Evolutionary conservation across 805 yeast species (phyloP).

Genomic region (Candida caryicola): DNA sequence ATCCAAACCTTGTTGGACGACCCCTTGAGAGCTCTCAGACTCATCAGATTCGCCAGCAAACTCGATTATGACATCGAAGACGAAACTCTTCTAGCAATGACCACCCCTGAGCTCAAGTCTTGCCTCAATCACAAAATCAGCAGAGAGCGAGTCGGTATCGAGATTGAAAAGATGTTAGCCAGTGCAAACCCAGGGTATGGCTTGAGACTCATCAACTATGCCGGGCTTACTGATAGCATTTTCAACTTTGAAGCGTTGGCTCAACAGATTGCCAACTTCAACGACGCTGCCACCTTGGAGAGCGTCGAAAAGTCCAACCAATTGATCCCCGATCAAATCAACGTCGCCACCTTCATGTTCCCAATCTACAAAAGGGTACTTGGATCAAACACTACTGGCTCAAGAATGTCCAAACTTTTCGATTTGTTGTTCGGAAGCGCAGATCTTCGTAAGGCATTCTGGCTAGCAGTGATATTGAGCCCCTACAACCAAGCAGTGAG

Average conservation of each 20-base stretch:
- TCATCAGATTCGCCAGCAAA: slow-evolving; percentile 82
- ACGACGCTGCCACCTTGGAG: slow-evolving; percentile 13
- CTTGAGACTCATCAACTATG: slow-evolving; percentile 52
- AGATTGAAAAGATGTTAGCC: slow-evolving; percentile 72
- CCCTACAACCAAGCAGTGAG: slow-evolving; percentile 46
- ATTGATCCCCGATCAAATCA: slow-evolving; percentile 16
- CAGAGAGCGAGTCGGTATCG: slow-evolving; percentile 86
- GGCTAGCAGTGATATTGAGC: slow-evolving; percentile 49
- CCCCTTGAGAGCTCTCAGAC: slow-evolving; percentile 83
- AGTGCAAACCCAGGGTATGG: slow-evolving; percentile 65
- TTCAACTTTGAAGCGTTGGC: slow-evolving; percentile 40
- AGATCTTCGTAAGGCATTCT: slow-evolving; percentile 29
- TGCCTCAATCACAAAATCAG: slow-evolving; percentile 75
- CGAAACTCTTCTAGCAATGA: slow-evolving; percentile 65
- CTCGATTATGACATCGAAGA: slow-evolving; percentile 65
- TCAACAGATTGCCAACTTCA: slow-evolving; percentile 15
- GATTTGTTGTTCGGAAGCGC: not conserved
- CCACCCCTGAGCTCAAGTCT: slow-evolving; percentile 48
- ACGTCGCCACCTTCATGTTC: slow-evolving; percentile 21
- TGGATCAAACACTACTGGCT: not conserved
- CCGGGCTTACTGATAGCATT: slow-evolving; percentile 55
- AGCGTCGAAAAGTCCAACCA: slow-evolving; percentile 14
- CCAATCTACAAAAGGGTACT: slow-evolving; percentile 15
- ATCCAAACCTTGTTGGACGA: slow-evolving; percentile 86
- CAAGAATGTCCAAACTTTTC: slow-evolving; percentile 1